phyloP scores from a whole-genome alignment of 768 basidiomycete species.

The Phallus indusiatus region DNA sequence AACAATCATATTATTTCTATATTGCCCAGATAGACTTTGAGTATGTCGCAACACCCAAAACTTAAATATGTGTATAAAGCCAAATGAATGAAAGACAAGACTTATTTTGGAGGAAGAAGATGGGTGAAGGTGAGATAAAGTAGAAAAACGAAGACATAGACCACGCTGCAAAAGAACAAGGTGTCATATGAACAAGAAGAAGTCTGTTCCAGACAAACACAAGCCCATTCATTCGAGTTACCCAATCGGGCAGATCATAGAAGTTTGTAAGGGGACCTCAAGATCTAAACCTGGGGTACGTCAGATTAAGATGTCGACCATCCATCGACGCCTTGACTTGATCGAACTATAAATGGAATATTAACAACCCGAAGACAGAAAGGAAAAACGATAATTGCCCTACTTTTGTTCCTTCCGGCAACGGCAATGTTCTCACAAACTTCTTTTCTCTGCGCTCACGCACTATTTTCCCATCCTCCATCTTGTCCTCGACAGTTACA shows the following conservation, averaged over 20 bases:
- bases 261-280: neutral
- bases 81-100: too few species aligned
- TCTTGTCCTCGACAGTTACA: slow-evolving; percentile 48
- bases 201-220: too few species aligned
- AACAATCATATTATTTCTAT: too few species aligned
- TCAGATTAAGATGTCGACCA: slow-evolving; percentile 47
- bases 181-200: too few species aligned
- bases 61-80: too few species aligned
- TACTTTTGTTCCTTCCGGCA: slow-evolving; percentile 67
- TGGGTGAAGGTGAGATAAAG: too few species aligned
- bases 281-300: slow-evolving; percentile 37
- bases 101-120: too few species aligned
- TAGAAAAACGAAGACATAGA: too few species aligned
- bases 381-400: slow-evolving; percentile 15
- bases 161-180: too few species aligned
- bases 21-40: too few species aligned
- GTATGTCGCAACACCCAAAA: too few species aligned
- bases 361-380: neutral
- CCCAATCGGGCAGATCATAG: neutral
- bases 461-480: slow-evolving; percentile 50
- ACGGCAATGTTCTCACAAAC: slow-evolving; percentile 56
- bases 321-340: slow-evolving; percentile 64
- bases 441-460: slow-evolving; percentile 56
- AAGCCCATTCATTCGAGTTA: neutral
- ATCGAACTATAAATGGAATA: slow-evolving; percentile 42